phyloP scores from a whole-genome alignment of 23 red algal genomes.

The Cyanidiococcus yangmingshanensis region DNA sequence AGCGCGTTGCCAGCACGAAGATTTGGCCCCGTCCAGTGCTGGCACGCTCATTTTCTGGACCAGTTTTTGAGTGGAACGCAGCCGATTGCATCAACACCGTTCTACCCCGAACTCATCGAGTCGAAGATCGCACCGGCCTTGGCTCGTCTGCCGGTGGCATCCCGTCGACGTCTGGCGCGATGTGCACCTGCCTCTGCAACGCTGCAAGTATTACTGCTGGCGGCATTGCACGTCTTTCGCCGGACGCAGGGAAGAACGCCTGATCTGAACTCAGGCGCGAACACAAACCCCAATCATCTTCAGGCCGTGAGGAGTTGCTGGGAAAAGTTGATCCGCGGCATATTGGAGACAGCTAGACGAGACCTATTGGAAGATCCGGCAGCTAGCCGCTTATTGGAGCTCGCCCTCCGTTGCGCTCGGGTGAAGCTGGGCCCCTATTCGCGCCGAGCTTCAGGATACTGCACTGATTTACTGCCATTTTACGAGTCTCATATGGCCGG shows the following conservation, averaged over 20 bases:
- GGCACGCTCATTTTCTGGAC: background rate
- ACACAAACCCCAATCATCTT: background rate
- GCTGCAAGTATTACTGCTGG: background rate
- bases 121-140: background rate
- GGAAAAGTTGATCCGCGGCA: background rate
- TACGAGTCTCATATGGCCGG: background rate
- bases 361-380: background rate
- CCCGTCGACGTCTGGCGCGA: background rate
- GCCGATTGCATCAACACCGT: background rate
- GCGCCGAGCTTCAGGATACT: background rate
- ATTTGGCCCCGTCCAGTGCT: background rate
- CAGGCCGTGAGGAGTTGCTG: background rate
- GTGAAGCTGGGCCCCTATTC: background rate
- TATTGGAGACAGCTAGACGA: background rate
- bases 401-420: background rate
- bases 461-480: background rate
- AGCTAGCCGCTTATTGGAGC: conserved; percentile 2
- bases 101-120: background rate
- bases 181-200: background rate
- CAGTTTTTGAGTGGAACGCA: background rate
- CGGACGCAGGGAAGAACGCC: background rate
- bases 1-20: background rate
- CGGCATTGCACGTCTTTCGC: background rate
- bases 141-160: background rate
- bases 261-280: background rate